phyloP scores from a whole-genome alignment of 768 basidiomycete species.

The Phlebiopsis flavidoalba region DNA sequence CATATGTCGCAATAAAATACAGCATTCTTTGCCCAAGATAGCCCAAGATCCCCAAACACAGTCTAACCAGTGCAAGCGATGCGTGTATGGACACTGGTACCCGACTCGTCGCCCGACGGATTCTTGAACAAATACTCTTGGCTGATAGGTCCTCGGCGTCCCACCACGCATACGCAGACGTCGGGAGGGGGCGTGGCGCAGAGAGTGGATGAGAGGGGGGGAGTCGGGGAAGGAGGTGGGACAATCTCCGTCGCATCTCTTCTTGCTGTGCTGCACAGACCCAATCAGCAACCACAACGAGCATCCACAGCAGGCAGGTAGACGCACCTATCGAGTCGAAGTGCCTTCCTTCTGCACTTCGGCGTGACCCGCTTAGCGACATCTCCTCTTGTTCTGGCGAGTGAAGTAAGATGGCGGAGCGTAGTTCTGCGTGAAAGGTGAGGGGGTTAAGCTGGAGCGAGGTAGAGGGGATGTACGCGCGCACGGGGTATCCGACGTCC shows the following conservation, averaged over 20 bases:
- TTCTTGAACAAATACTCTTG: constrained; percentile 82
- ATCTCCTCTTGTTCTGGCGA: constrained; percentile 63
- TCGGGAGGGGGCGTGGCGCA: no score
- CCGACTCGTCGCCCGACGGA: no score
- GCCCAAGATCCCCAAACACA: not conserved
- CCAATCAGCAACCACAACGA: no score
- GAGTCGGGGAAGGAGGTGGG: no score
- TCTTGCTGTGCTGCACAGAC: constrained; percentile 34
- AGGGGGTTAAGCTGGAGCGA: not conserved
- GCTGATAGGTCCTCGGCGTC: constrained; percentile 79
- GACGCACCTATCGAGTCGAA: constrained; percentile 52
- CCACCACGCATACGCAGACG: constrained; percentile 71
- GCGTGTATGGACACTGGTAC: constrained; percentile 92
- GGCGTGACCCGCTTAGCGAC: constrained; percentile 74
- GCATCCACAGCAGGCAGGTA: not conserved
- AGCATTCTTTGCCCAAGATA: not conserved
- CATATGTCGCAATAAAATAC: not conserved
- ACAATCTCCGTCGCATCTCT: constrained; percentile 78
- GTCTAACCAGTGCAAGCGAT: constrained; percentile 76
- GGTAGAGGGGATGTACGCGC: constrained; percentile 28
- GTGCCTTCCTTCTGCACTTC: constrained; percentile 83
- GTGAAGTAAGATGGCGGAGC: constrained; percentile 85
- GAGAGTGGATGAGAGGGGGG: no score
- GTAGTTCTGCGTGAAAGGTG: constrained; percentile 59
- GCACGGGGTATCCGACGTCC: constrained; percentile 75